Evolutionary conservation across 345 rosid species (phyloP), one percentile per base, ranked within the genome.

Genomic region (Boechera divaricarpa): DNA sequence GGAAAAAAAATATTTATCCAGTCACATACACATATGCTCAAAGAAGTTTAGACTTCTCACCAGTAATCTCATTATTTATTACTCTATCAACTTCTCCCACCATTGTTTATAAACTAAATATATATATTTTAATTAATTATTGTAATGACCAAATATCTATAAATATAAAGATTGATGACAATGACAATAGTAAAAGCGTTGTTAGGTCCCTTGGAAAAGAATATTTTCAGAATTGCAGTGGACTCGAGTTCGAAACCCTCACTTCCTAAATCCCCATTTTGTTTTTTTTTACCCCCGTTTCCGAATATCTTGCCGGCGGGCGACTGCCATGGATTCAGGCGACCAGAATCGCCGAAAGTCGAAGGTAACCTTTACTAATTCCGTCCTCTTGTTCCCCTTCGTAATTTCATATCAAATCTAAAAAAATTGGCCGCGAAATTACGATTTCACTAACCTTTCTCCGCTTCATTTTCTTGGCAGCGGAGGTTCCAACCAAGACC

Each of bases 291-390:
- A 21, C 8, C 16, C 5, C 31, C 31, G 9, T 26, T 33, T 52
- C 4, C 61, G 36, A 54, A 12, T 63, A 10, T 11, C 35, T 78
- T 9, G 11, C 78, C 81, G 65, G 81, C 64, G 78, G 45, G 49
- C 28, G 53, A 73, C 70, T 15, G 69, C 81, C 74, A 78, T 78
- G 81, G 74, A 73, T 66, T 59, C 81, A 32, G 36, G 53, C 59
- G 68, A 77, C 11, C 4, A 72, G 10, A n/a, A 1, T 59, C 42
- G 64, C 24, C 48, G 41, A 16, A 66, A 9, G 1, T 49, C 81
- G 13, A 72, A 78, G 81, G 81, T 78, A 72, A 47, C 10, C 11
- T 16, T 42, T 16, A 39, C 53, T 35, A 13, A 45, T 45, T 44
- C 8, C 39, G 4, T 42, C 74, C 45, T 62, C 48, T 42, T 36